Percentiles rank a stretch among this genome's conserved stretches.
Conservation (phyloP, 495 filamentous ascomycete species). For the Saxophila tyrrhenica region DNA sequence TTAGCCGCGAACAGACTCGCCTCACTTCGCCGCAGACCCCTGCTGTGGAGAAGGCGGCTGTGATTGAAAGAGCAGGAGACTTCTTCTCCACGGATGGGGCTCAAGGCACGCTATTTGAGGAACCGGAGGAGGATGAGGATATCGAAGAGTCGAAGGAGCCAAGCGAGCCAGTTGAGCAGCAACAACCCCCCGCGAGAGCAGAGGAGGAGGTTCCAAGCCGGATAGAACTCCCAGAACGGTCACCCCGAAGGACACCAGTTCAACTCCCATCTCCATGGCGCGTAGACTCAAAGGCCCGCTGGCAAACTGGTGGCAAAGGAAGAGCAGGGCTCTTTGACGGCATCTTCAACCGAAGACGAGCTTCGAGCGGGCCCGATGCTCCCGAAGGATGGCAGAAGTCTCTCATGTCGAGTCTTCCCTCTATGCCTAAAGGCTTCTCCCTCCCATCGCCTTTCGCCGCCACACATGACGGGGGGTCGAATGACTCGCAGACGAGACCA, state of each 20-base stretch:
- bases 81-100: slow-evolving; percentile 36
- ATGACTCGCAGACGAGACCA: neutral
- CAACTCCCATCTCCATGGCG: slow-evolving; percentile 34
- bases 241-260: slow-evolving; percentile 16
- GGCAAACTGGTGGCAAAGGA: neutral
- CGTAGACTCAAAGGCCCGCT: slow-evolving; percentile 24
- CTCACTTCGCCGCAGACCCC: slow-evolving; percentile 61
- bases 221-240: neutral
- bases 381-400: slow-evolving; percentile 21
- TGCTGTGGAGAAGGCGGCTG: slow-evolving; percentile 61
- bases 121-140: slow-evolving; percentile 10
- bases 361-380: slow-evolving; percentile 4
- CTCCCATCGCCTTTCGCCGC: neutral
- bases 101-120: slow-evolving; percentile 7
- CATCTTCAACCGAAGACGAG: slow-evolving; percentile 26
- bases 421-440: slow-evolving; percentile 36
- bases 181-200: too few species aligned
- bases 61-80: slow-evolving; percentile 47
- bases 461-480: neutral
- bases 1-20: slow-evolving; percentile 59
- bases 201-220: neutral
- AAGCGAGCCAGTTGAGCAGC: neutral
- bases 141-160: slow-evolving; percentile 3
- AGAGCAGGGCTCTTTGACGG: slow-evolving; percentile 29
- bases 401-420: slow-evolving; percentile 37